These are phyloP conservation scores for Choiromyces venosus DNA, from an alignment of 495 filamentous ascomycete species.

Conservation along the genomic window DNA sequence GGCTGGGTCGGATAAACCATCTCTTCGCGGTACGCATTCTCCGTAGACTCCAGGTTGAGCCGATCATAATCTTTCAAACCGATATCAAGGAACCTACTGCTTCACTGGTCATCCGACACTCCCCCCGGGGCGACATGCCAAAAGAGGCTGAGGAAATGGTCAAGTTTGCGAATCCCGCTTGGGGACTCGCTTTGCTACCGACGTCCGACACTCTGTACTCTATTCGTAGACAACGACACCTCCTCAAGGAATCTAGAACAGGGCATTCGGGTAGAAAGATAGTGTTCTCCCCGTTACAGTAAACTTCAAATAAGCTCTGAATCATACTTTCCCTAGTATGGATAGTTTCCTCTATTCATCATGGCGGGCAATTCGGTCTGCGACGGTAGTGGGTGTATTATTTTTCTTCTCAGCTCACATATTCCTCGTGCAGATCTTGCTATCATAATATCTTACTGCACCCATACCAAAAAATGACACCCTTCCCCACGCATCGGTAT, in stretches of 20 bases:
- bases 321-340: not conserved
- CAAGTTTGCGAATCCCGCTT: not conserved
- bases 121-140: slow-evolving; percentile 8
- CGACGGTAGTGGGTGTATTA: slow-evolving; percentile 4
- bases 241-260: not conserved
- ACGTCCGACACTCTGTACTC: not conserved
- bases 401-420: not conserved
- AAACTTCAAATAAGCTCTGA: not conserved
- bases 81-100: not conserved
- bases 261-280: not conserved
- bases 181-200: slow-evolving; percentile 2
- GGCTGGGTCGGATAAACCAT: slow-evolving; percentile 24
- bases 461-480: slow-evolving; percentile 17
- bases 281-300: not conserved
- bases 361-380: slow-evolving; percentile 10
- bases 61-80: not conserved
- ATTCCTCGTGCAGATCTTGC: slow-evolving; percentile 25
- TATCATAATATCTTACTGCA: slow-evolving; percentile 15
- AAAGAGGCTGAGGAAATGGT: slow-evolving; percentile 15
- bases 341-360: not conserved
- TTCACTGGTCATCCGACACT: slow-evolving; percentile 1
- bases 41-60: not conserved
- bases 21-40: slow-evolving; percentile 8
- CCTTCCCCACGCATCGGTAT: slow-evolving; percentile 11
- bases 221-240: not conserved